phyloP scores from a whole-genome alignment of 2,329 filamentous ascomycete species.

The Leptographium flavum region DNA sequence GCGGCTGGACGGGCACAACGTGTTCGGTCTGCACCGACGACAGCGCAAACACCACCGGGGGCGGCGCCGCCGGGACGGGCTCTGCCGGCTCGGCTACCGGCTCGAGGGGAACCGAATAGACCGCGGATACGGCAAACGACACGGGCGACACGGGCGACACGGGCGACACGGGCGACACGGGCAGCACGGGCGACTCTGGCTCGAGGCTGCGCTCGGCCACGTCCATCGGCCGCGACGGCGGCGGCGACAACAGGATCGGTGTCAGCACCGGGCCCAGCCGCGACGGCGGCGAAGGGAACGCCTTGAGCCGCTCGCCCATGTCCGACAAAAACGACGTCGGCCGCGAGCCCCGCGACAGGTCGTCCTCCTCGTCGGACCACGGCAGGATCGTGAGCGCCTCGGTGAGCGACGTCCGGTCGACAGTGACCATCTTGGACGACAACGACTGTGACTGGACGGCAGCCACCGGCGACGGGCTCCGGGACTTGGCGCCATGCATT shows the following conservation, averaged over 20 bases:
- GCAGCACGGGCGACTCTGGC: background rate
- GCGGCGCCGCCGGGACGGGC: background rate
- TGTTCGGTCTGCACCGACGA: background rate
- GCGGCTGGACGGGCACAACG: conserved; percentile 2
- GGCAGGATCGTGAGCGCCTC: conserved; percentile 33
- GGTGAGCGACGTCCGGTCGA: conserved; percentile 47
- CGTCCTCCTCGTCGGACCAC: conserved; percentile 4
- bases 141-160: too few relatives aligned
- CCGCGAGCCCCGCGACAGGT: conserved; percentile 1
- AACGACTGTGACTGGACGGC: conserved; percentile 35
- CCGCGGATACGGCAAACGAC: conserved; percentile 5
- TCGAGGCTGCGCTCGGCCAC: background rate
- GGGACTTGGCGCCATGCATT: conserved; percentile 7
- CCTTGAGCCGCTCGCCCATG: conserved; percentile 35
- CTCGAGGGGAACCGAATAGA: conserved; percentile 6
- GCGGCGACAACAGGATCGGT: conserved; percentile 16
- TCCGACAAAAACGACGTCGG: conserved; percentile 15
- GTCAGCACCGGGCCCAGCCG: conserved; percentile 15
- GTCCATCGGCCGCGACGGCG: conserved; percentile 14
- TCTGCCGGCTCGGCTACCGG: conserved; percentile 5
- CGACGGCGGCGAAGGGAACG: conserved; percentile 39
- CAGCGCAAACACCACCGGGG: background rate
- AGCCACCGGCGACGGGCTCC: conserved; percentile 29
- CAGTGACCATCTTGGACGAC: conserved; percentile 39
- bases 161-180: too few relatives aligned